A percentile compares a stretch with the other conserved stretches of the same genome.
Evolutionary conservation across 306 rosid species (phyloP).

Genomic region (Vigna reflexopilosa): DNA sequence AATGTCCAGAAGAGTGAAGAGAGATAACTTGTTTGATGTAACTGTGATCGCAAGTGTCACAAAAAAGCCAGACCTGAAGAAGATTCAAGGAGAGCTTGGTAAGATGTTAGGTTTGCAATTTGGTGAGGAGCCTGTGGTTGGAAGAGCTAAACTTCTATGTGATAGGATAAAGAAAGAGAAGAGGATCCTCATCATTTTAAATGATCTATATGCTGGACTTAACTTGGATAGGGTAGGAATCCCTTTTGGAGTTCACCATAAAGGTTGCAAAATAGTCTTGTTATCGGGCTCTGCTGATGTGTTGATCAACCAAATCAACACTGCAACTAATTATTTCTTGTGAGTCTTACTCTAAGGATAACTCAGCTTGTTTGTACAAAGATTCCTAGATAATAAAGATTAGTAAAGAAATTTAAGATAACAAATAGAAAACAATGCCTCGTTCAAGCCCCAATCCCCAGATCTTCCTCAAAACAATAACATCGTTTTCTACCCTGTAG

Average conservation of each 20-base stretch:
- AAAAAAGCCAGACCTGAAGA: neutral
- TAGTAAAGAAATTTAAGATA: neutral
- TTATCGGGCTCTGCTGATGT: neutral
- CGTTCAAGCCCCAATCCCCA: no score
- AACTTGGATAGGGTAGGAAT: constrained; percentile 11
- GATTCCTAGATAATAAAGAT: neutral
- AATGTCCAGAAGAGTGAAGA: neutral
- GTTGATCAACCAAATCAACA: constrained; percentile 13
- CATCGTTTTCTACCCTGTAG: no score
- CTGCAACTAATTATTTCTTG: neutral
- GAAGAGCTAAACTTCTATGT: neutral
- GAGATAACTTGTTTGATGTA: constrained; percentile 19
- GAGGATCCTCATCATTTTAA: neutral
- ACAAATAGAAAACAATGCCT: no score
- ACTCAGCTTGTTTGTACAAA: constrained; percentile 8
- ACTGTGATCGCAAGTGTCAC: constrained; percentile 1
- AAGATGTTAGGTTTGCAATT: neutral
- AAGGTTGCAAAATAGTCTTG: constrained; percentile 21
- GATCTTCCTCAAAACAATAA: no score
- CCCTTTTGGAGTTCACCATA: constrained; percentile 3
- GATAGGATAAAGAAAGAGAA: constrained; percentile 14
- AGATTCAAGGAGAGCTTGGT: constrained; percentile 18
- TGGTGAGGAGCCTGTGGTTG: neutral
- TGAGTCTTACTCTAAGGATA: neutral
- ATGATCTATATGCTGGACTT: neutral